Conservation (phyloP, 176 grass and related monocot species). For the Alloteropsis semialata region DNA sequence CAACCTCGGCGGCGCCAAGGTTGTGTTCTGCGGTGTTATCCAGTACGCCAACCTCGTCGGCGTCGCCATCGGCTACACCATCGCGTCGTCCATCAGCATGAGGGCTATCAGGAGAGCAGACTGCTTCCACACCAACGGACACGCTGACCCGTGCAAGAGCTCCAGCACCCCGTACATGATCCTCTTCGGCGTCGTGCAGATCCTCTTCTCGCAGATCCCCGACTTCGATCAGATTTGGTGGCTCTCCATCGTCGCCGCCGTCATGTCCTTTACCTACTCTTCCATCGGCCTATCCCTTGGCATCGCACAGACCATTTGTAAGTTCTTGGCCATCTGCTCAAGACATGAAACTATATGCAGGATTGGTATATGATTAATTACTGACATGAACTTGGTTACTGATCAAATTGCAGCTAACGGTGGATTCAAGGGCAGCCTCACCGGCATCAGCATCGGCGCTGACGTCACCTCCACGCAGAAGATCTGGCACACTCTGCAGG, state of each 20-base stretch:
- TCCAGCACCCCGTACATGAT: slow-evolving; percentile 47
- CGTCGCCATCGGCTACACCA: slow-evolving; percentile 47
- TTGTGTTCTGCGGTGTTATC: slow-evolving; percentile 30
- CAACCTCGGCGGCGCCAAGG: slow-evolving; percentile 45
- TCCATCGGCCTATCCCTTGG: slow-evolving; percentile 39
- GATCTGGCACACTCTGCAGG: slow-evolving; percentile 33
- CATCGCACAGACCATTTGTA: slow-evolving; percentile 28
- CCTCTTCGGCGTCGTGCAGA: slow-evolving; percentile 32
- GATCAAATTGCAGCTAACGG: background rate
- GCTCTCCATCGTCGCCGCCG: slow-evolving; percentile 50
- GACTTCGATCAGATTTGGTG: slow-evolving; percentile 57
- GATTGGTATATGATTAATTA: background rate
- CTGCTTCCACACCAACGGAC: slow-evolving; percentile 43
- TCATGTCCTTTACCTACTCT: slow-evolving; percentile 55
- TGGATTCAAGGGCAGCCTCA: slow-evolving; percentile 26
- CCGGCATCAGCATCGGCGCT: slow-evolving; percentile 31
- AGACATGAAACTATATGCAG: background rate
- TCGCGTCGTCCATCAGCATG: slow-evolving; percentile 53
- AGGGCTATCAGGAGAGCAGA: slow-evolving; percentile 26
- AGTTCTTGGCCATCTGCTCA: background rate
- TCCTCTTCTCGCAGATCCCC: slow-evolving; percentile 46
- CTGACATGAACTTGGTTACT: background rate
- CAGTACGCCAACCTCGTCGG: slow-evolving; percentile 54
- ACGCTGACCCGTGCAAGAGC: slow-evolving; percentile 31
- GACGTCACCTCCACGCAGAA: slow-evolving; percentile 22